phyloP scores from a whole-genome alignment of 2,329 filamentous ascomycete genomes.

The Rhynchosporium agropyri region DNA sequence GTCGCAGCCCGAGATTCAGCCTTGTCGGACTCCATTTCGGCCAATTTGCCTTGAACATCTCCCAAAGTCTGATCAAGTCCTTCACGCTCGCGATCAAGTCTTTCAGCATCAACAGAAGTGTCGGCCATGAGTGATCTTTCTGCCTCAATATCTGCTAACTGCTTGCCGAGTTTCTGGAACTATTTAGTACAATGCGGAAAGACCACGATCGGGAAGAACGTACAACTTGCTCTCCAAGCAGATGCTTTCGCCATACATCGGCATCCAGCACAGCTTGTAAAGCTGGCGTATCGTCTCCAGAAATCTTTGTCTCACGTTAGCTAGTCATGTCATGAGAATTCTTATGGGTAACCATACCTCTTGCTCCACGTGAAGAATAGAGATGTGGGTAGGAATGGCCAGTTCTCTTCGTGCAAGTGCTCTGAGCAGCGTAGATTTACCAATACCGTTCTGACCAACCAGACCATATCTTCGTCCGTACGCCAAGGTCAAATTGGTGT shows the following conservation, averaged over 20 bases:
- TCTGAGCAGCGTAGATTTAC: conserved; percentile 91
- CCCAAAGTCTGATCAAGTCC: conserved; percentile 87
- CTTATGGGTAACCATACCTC: conserved; percentile 61
- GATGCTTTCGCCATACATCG: conserved; percentile 96
- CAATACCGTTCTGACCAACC: conserved; percentile 99
- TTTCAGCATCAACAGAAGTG: conserved; percentile 85
- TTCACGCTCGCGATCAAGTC: conserved; percentile 84
- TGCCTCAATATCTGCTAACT: conserved; percentile 75
- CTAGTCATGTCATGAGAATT: background rate
- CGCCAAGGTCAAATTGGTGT: conserved; percentile 86
- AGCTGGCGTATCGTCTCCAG: conserved; percentile 91
- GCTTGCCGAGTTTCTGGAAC: conserved; percentile 69
- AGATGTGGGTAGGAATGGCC: conserved; percentile 93
- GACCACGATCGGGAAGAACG: conserved; percentile 41
- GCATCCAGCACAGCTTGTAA: conserved; percentile 95
- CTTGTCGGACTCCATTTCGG: conserved; percentile 99
- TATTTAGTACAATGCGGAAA: conserved; percentile 11
- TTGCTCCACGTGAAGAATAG: conserved; percentile 98
- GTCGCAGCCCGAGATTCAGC: conserved; percentile 93
- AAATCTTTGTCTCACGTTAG: conserved; percentile 62
- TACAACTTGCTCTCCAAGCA: conserved; percentile 85
- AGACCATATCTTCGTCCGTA: conserved; percentile 95
- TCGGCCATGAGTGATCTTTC: conserved; percentile 83
- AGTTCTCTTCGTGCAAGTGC: conserved; percentile 92
- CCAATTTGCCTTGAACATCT: conserved; percentile 87